Evolutionary conservation across 257 asterid genomes (phyloP), one percentile per base, ranked within the genome.

Genomic region (Solanum arcanum): DNA sequence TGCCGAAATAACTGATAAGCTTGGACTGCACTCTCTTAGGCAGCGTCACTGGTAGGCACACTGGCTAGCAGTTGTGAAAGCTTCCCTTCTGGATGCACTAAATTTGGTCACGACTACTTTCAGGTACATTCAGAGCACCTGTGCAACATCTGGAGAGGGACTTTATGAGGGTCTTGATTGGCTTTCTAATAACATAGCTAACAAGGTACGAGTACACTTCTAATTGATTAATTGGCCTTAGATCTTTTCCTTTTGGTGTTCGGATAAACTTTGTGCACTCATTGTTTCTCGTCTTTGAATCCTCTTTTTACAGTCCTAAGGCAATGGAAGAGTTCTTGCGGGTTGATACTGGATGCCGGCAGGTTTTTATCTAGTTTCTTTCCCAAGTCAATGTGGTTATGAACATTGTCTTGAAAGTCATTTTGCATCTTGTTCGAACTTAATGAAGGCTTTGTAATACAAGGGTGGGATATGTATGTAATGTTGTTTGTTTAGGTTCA

Each of bases 291-390:
- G 25, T 39, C n/a, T 70, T 70, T 70, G 5, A 25, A 5, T 75
- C 83, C 52, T 83, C 49, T 59, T 21, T 83, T 33, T 33, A 33
- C 74, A 83, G 86, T 56, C 86, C 9, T 83, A 21, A 83, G 73
- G 74, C 46, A 35, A 35, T 25, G 12, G 12, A 5, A 83, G 74
- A 83, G 74, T 62, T 83, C 18, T 52, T 59, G 86, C 23, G 86
- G 70, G 86, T 83, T 83, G 86, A 83, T 56, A 46, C 73, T 83
- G 86, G 86, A 83, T 83, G 73, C 86, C 35, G 86, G 52, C 86
- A 33, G 46, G 9, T 33, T 59, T 83, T 83, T 59, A 59, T 83
- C 52, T 83, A 59, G 86, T 83, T 62, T 83, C 86, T 83, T 83
- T 83, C 13, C 47, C 31, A 56, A 59, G 74, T 83, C 49, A 23